Evolutionary conservation across 176 grass and related monocot genomes (phyloP).

Genomic region (Hordeum marinum): DNA sequence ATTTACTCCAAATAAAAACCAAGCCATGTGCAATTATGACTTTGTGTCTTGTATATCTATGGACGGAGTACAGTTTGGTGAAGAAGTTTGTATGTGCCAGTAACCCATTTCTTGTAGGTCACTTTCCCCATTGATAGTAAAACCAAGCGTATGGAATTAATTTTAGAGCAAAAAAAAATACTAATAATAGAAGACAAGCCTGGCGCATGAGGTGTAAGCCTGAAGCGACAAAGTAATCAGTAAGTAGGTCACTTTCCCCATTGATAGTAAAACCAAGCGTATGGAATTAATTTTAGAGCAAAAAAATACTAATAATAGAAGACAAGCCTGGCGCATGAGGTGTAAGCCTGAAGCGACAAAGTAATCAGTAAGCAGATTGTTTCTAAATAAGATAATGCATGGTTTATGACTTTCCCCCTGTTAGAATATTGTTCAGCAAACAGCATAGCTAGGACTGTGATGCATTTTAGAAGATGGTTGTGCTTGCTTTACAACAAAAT

Average conservation of each 20-base stretch:
- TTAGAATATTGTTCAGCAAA: constrained; percentile 1
- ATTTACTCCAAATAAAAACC: background rate
- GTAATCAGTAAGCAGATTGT: background rate
- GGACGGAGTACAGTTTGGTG: background rate
- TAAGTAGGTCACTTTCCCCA: too few relatives aligned
- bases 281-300: background rate
- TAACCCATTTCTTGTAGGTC: background rate
- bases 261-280: background rate
- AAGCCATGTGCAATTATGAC: background rate
- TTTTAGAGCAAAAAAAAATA: background rate
- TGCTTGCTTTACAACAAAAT: background rate
- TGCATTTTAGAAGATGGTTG: background rate
- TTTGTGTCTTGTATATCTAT: background rate
- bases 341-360: background rate
- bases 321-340: background rate
- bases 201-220: background rate
- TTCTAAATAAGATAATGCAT: background rate
- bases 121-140: background rate
- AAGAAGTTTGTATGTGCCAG: background rate
- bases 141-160: background rate
- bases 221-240: background rate
- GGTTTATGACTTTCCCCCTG: background rate
- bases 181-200: background rate
- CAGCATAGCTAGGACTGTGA: background rate
- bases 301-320: background rate